Evolutionary conservation across 2,329 filamentous ascomycete species (phyloP), one percentile per base, ranked within the genome.

Genomic region (Penicillium janthinellum): DNA sequence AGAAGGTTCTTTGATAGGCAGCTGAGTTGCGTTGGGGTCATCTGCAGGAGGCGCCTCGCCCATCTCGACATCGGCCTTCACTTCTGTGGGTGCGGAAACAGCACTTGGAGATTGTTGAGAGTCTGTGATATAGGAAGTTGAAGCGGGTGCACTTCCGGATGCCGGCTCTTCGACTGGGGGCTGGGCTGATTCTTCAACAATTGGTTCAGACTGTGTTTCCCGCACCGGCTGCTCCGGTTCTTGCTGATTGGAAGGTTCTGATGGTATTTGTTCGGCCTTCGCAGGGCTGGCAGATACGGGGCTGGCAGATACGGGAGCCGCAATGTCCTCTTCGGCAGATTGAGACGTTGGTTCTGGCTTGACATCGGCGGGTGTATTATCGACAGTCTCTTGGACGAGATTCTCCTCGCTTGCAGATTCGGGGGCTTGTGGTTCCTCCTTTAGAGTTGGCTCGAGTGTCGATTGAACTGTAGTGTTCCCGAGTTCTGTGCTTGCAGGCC

Each of bases 21-120:
- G 41, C 10, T 55, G 31, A 14, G 39, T 22, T n/a, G n/a, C 2
- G 22, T 25, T n/a, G 35, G 54, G 41, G 34, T 60, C 55, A 45
- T 52, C 56, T 14, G 38, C 20, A 12, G 34, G 34, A 1, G 53
- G 34, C 5, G 54, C 51, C 10, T 61, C 60, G 22, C 20, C 48
- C 54, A 62, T 58, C 22, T 61, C 56, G 5, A 57, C 5, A 42
- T 64, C 60, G 44, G 56, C 54, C 11, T 63, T 60, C 28, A 52
- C n/a, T 44, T 61, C 58, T 6, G 25, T 14, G 5, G 31, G 1
- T 17, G n/a, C 31, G 15, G 25, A 14, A 17, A 28, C 22, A 7
- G 49, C 1, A 12, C 22, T 4, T 11, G 35, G 20, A 20, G n/a
- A 1, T 22, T 52, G 17, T 15, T 22, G 20, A 6, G 49, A 14